Evolutionary conservation across 1,284 basidiomycete genomes (phyloP), one percentile per base, ranked within the genome.

Genomic region (Ceratobasidium sp.): DNA sequence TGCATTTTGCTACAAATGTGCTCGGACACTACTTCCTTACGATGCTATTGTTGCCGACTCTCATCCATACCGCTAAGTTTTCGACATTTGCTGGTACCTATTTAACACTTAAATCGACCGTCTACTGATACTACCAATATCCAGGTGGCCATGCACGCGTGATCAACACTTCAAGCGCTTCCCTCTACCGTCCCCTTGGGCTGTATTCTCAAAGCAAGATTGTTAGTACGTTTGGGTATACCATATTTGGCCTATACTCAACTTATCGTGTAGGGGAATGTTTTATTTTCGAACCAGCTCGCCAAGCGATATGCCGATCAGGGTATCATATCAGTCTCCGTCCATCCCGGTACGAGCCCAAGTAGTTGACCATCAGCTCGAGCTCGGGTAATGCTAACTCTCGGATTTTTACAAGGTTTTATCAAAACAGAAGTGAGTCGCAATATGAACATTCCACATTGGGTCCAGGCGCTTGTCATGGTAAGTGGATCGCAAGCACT

Each of bases 1-100:
- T 91, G 3, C 90, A 91, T 81, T 91, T 90, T 77, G 91, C 91
- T 0, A 90, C 90, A 13, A 92, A 92, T 82, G 86, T 88, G 49
- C 83, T 91, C 42, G 88, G 88, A 81, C 89, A 87, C 83, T 89
- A 87, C 80, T 87, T 87, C 71, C 85, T 91, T 53, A 89, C 89
- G 20, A 84, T 85, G 39, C 84, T 87, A 10, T 87, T 92, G 64
- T 82, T 91, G 12, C 90, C 90, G 0, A 82, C 86, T 0, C 86
- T 92, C 15, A 81, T 88, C n/a, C 81, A 83, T 4, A 85, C 84
- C 7, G 84, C 86, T 0, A 81, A 85, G 53, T 83, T 84, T 61
- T 79, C 83, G 0, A 40, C 51, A 39, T 1, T 55, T 33, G n/a
- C 66, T 28, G 13, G 49, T 68, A 55, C 51, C n/a, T n/a, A 49